Evolutionary conservation across 2,329 filamentous ascomycete species (phyloP), one percentile per base, ranked within the genome.

Genomic region (Stemphylium vesicarium): DNA sequence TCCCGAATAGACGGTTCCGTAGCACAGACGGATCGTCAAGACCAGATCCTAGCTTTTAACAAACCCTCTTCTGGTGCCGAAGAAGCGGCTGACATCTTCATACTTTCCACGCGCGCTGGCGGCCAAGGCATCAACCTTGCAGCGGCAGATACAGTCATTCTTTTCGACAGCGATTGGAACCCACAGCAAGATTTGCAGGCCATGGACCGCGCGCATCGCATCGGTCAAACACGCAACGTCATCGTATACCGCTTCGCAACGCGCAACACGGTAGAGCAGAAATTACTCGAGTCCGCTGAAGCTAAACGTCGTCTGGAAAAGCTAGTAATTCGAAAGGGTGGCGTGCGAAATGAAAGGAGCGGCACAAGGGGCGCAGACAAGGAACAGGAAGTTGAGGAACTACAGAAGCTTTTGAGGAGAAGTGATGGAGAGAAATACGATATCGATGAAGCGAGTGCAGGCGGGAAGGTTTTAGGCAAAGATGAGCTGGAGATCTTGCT

Each of bases 111-210:
- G 0, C 85, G 95, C 12, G 95, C 95, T 0, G 95, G 95, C 18
- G 95, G 95, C 0, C 92, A 96, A 69, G 94, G 94, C 44, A 98
- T 98, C 80, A 98, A 97, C 68, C 86, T 98, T 0, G 91, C 91
- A 0, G 88, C 88, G 0, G 94, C 94, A 0, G 94, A 98, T 65
- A 97, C 94, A 0, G 94, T 97, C 10, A 89, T 98, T 40, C 81
- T 98, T 0, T 98, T 95, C 64, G 94, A 98, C 74, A 87, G 83
- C 9, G 86, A 96, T 68, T 97, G 94, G 87, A 99, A 99, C 66
- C 95, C 95, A 0, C 95, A 99, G 73, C 94, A 97, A 71, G 95
- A 99, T 74, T 81, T 99, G 0, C 95, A 99, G 71, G 95, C 95
- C 0, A 95, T 98, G 76, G 95, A 99, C 70, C 91, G 95, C 4